These are phyloP conservation scores for Rhizophora mangle DNA, from an alignment of 345 rosid genomes.

Conservation along the genomic window DNA sequence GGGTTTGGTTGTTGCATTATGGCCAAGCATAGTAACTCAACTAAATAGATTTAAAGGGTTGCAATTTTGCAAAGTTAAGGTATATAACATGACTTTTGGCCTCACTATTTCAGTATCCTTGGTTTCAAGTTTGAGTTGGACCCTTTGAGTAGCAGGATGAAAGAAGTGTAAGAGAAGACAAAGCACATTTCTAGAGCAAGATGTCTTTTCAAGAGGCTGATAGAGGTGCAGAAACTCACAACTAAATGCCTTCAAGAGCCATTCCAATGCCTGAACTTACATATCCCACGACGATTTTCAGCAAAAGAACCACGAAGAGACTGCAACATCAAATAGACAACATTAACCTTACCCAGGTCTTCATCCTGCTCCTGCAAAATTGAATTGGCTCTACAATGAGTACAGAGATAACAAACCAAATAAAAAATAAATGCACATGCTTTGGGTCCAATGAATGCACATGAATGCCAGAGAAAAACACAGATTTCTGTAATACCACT, in stretches of 20 bases:
- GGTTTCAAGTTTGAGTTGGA: background rate
- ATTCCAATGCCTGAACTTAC: constrained; percentile 72
- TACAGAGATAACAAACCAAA: too few relatives aligned
- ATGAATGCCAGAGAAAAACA: background rate
- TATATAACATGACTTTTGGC: too few relatives aligned
- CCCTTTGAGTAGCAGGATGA: background rate
- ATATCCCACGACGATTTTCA: constrained; percentile 77
- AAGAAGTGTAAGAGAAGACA: background rate
- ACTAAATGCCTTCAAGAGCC: constrained; percentile 28
- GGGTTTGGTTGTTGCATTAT: too few relatives aligned
- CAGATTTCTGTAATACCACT: constrained; percentile 49
- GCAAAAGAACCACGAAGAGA: constrained; percentile 71
- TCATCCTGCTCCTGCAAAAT: constrained; percentile 51
- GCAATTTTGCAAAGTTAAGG: too few relatives aligned
- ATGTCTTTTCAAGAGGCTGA: background rate
- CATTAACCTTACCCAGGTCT: constrained; percentile 46
- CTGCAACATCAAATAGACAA: constrained; percentile 59
- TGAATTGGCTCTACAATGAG: background rate
- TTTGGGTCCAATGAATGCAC: background rate
- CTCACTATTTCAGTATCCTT: background rate
- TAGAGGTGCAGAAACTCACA: constrained; percentile 18
- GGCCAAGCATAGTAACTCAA: too few relatives aligned
- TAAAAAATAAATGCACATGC: too few relatives aligned
- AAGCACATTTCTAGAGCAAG: background rate
- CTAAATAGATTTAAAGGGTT: too few relatives aligned